Evolutionary conservation across 352 stramenopile genomes (phyloP).

Genomic region (Pythium brassicae): DNA sequence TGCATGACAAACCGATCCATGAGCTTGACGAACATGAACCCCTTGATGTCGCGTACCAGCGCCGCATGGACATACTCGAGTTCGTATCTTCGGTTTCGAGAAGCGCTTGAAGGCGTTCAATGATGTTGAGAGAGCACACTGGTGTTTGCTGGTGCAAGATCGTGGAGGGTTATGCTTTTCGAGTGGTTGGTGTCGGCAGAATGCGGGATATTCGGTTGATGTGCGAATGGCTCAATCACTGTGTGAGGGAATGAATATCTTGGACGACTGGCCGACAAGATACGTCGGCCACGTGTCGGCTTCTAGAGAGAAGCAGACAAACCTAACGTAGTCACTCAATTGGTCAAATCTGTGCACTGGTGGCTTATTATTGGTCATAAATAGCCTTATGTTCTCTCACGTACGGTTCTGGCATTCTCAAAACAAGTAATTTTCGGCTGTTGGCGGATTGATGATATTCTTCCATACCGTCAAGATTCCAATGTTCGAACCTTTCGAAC

Average conservation of each 20-base stretch:
- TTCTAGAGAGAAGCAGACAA: background rate
- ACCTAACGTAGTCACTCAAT: background rate
- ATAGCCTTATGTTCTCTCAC: background rate
- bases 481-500: too few relatives aligned
- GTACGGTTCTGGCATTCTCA: too few relatives aligned
- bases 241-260: background rate
- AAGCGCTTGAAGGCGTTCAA: constrained; percentile 5
- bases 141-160: background rate
- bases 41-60: background rate
- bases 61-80: background rate
- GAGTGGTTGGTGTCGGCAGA: background rate
- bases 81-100: background rate
- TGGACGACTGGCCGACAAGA: background rate
- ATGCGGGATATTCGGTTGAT: background rate
- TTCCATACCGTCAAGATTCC: too few relatives aligned
- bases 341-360: background rate
- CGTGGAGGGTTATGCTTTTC: background rate
- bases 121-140: background rate
- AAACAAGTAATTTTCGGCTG: too few relatives aligned
- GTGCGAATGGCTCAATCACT: background rate
- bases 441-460: too few relatives aligned
- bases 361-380: background rate
- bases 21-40: background rate
- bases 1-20: constrained; percentile 3
- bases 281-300: background rate